These are phyloP conservation scores for Parietichytrium sp. DNA, from an alignment of 108 stramenopile species.

Conservation along the genomic window DNA sequence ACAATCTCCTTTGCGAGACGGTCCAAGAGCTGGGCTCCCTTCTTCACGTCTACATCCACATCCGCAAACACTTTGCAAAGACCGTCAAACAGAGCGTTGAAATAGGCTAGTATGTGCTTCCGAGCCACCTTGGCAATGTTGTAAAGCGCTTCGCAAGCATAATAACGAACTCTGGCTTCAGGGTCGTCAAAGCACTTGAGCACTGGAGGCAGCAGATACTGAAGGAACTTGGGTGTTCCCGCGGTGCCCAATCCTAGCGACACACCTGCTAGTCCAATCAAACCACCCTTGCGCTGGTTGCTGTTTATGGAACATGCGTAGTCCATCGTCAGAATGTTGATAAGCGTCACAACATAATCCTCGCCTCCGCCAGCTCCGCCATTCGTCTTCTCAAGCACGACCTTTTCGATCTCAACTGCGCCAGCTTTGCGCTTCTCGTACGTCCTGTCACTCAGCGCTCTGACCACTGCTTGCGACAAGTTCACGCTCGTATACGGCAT, in stretches of 20 bases:
- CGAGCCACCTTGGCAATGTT: slow-evolving; percentile 96
- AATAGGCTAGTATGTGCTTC: slow-evolving; percentile 75
- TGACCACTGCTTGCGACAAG: slow-evolving; percentile 75
- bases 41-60: slow-evolving; percentile 96
- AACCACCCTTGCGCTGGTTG: slow-evolving; percentile 94
- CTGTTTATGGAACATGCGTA: slow-evolving; percentile 93
- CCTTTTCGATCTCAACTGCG: slow-evolving; percentile 89
- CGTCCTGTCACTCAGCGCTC: slow-evolving; percentile 89
- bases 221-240: slow-evolving; percentile 65
- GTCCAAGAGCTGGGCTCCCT: slow-evolving; percentile 92
- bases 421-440: slow-evolving; percentile 98
- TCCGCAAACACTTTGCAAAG: slow-evolving; percentile 91
- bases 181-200: slow-evolving; percentile 97
- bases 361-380: slow-evolving; percentile 64
- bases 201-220: slow-evolving; percentile 84
- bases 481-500: too few relatives aligned
- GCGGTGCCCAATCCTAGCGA: slow-evolving; percentile 80
- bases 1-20: slow-evolving; percentile 92
- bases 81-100: slow-evolving; percentile 92
- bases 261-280: slow-evolving; percentile 92
- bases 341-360: slow-evolving; percentile 76
- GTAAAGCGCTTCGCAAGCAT: slow-evolving; percentile 94
- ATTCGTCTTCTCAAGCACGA: slow-evolving; percentile 49
- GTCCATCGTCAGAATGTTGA: slow-evolving; percentile 83
- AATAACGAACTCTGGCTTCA: slow-evolving; percentile 90